These are phyloP conservation scores for Daldinia loculata DNA, from an alignment of 495 filamentous ascomycete species.

Conservation along the genomic window DNA sequence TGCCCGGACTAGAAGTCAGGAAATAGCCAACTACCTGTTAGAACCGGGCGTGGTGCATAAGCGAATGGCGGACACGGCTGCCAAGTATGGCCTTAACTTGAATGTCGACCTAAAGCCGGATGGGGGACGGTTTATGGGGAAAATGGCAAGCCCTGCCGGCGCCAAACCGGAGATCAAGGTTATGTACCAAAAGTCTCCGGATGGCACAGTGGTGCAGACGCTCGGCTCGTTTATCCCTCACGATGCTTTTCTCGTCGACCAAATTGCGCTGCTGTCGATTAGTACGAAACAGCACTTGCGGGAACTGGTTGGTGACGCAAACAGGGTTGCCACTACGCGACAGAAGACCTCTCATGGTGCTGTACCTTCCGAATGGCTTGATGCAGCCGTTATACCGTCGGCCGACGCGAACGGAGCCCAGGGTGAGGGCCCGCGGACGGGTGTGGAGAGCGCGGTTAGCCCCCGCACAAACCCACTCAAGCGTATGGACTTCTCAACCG, in stretches of 20 bases:
- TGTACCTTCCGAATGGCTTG: constrained; percentile 73
- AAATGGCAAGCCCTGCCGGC: constrained; percentile 51
- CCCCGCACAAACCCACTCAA: constrained; percentile 65
- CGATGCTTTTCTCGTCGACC: constrained; percentile 73
- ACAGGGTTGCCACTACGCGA: constrained; percentile 68
- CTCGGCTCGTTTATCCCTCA: constrained; percentile 71
- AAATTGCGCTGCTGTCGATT: constrained; percentile 77
- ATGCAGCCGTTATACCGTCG: constrained; percentile 63
- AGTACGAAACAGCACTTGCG: constrained; percentile 76
- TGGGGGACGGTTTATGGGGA: constrained; percentile 52
- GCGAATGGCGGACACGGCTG: constrained; percentile 67
- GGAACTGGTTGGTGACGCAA: constrained; percentile 74
- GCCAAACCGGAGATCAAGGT: constrained; percentile 49
- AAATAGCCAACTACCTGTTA: constrained; percentile 54
- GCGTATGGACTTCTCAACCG: constrained; percentile 57
- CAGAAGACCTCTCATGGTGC: constrained; percentile 75
- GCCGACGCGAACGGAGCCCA: constrained; percentile 45
- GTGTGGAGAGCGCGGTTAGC: constrained; percentile 55
- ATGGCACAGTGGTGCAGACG: constrained; percentile 65
- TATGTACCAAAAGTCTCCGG: constrained; percentile 50
- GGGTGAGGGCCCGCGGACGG: constrained; percentile 48
- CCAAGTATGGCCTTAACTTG: constrained; percentile 64
- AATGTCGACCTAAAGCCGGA: constrained; percentile 56
- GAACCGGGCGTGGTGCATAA: constrained; percentile 55
- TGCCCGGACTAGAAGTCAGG: constrained; percentile 54